phyloP scores from a whole-genome alignment of 495 filamentous ascomycete genomes.

The Neurospora tetrasperma region DNA sequence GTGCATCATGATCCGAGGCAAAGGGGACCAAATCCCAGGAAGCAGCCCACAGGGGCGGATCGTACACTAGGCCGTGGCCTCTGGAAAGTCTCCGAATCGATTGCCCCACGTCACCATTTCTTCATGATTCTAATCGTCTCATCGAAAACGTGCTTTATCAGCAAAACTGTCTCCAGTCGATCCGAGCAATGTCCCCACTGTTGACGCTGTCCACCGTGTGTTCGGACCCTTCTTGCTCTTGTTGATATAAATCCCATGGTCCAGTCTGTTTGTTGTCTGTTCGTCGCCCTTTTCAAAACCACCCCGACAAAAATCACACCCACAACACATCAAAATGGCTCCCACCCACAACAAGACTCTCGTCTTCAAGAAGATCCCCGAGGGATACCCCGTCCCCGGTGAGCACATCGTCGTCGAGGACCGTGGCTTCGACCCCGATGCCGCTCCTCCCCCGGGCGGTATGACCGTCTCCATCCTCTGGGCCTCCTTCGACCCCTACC shows the following conservation, averaged over 20 bases:
- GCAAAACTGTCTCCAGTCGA: background rate
- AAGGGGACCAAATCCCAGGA: background rate
- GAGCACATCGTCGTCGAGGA: slow-evolving; percentile 64
- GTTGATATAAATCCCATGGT: background rate
- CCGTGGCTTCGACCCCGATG: slow-evolving; percentile 53
- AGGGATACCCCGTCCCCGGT: slow-evolving; percentile 57
- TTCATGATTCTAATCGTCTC: background rate
- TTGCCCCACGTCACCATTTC: background rate
- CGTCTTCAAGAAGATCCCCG: slow-evolving; percentile 65
- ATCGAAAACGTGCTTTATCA: background rate
- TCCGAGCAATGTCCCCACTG: background rate
- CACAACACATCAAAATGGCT: slow-evolving; percentile 8
- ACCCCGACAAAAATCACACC: background rate
- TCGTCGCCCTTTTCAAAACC: background rate
- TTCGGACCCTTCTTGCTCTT: background rate
- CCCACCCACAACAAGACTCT: slow-evolving; percentile 57
- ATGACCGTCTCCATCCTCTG: slow-evolving; percentile 63
- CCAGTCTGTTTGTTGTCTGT: background rate
- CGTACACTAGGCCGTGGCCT: too few species aligned
- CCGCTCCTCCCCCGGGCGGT: slow-evolving; percentile 55
- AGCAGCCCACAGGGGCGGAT: background rate
- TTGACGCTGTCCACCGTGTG: background rate
- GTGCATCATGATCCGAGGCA: background rate
- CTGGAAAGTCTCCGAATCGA: background rate
- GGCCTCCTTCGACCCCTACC: slow-evolving; percentile 82